Percentiles rank a stretch among this genome's conserved stretches.
These are phyloP conservation scores for Fusarium sp. DNA, from an alignment of 2,329 filamentous ascomycete genomes.

Conservation along the genomic window DNA sequence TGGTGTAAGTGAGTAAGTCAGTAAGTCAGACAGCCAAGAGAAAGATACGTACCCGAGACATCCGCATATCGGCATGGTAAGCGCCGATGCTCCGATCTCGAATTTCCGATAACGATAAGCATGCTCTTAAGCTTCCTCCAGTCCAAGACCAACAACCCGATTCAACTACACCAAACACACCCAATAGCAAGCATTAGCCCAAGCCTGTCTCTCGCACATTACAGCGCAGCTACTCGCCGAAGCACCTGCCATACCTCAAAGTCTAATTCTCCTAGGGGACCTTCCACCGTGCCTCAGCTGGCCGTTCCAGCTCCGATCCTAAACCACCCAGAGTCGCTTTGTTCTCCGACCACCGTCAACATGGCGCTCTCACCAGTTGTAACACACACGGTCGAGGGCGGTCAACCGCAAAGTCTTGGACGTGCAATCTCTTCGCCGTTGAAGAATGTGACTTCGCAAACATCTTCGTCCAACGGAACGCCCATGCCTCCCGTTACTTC, in stretches of 20 bases:
- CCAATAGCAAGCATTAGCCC: not conserved
- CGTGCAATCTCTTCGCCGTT: constrained; percentile 60
- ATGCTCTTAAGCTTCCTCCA: constrained; percentile 18
- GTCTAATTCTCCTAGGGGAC: not conserved
- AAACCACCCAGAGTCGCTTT: constrained; percentile 10
- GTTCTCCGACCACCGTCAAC: constrained; percentile 51
- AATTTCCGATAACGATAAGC: constrained; percentile 39
- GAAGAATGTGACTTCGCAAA: constrained; percentile 55
- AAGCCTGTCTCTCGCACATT: not conserved
- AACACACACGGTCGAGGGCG: constrained; percentile 54
- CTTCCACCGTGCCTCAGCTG: constrained; percentile 6
- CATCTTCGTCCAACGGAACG: constrained; percentile 60
- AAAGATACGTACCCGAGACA: not conserved
- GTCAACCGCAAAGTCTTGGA: constrained; percentile 44
- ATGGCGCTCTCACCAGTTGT: constrained; percentile 65
- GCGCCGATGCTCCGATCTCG: constrained; percentile 34
- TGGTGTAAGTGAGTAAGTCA: constrained; percentile 19
- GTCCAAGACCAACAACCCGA: constrained; percentile 1
- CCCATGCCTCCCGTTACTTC: constrained; percentile 54
- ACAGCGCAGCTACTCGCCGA: not conserved
- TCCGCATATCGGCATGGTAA: constrained; percentile 23
- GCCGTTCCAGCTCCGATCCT: constrained; percentile 21
- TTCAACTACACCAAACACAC: constrained; percentile 1
- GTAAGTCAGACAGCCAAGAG: not conserved
- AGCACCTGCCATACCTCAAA: no score